A percentile compares a stretch with the other conserved stretches of the same genome.
phyloP scores from a whole-genome alignment of 2,329 filamentous ascomycete genomes.

The Calonectria pseudoreteaudii region DNA sequence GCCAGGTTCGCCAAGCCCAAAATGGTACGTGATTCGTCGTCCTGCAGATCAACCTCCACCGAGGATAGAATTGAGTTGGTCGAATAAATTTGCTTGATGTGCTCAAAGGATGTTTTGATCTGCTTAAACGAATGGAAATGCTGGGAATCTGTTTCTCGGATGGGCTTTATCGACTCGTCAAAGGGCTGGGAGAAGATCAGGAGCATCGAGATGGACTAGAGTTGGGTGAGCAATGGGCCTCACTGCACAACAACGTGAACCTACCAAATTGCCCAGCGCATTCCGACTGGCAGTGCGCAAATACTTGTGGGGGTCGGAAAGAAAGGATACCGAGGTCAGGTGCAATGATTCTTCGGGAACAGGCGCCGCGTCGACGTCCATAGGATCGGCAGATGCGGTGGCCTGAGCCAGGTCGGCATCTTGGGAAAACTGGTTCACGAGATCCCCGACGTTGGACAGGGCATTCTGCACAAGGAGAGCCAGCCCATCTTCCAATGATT shows the following conservation, averaged over 20 bases:
- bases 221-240: conserved; percentile 27
- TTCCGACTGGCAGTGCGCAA: conserved; percentile 52
- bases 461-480: conserved; percentile 55
- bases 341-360: conserved; percentile 42
- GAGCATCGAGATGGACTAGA: conserved; percentile 53
- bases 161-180: conserved; percentile 49
- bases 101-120: conserved; percentile 48
- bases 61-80: conserved; percentile 47
- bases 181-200: conserved; percentile 53
- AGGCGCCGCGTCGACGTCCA: conserved; percentile 48
- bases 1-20: conserved; percentile 63
- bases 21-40: conserved; percentile 48
- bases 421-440: conserved; percentile 49
- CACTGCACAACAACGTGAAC: conserved; percentile 34
- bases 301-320: conserved; percentile 51
- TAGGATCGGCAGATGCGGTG: conserved; percentile 43
- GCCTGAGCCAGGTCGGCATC: conserved; percentile 39
- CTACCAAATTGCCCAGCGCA: conserved; percentile 56
- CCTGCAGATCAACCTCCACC: conserved; percentile 49
- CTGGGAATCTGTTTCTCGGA: conserved; percentile 49
- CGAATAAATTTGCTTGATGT: conserved; percentile 50
- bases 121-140: conserved; percentile 48
- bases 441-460: conserved; percentile 53
- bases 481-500: conserved; percentile 50
- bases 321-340: conserved; percentile 47